phyloP scores from a whole-genome alignment of 306 rosid genomes.

The Hippophae gyantsensis region DNA sequence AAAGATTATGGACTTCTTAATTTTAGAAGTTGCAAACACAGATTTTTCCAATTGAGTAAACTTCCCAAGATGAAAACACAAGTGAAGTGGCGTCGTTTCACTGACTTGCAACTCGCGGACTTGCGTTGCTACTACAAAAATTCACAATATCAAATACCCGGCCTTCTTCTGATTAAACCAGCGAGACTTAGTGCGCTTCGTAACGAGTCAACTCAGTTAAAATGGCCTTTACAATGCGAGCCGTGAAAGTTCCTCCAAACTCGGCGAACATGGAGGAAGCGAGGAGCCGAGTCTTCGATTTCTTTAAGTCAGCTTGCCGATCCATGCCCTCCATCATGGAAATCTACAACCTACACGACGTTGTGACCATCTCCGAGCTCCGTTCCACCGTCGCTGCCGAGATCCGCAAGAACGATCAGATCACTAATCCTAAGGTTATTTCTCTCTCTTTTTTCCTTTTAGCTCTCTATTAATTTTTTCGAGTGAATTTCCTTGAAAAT shows the following conservation, averaged over 20 bases:
- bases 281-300: conserved; percentile 60
- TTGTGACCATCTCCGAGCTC: conserved; percentile 46
- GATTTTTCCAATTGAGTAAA: too few relatives aligned
- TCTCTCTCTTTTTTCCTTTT: neutral
- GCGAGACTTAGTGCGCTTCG: neutral
- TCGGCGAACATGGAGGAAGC: conserved; percentile 76
- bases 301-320: conserved; percentile 73
- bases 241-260: conserved; percentile 76
- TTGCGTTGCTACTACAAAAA: neutral
- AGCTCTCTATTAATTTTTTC: neutral
- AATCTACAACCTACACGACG: conserved; percentile 69
- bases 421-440: conserved; percentile 67
- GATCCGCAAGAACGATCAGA: conserved; percentile 64
- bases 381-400: conserved; percentile 72
- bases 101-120: too few relatives aligned
- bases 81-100: too few relatives aligned
- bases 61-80: too few relatives aligned
- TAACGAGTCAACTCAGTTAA: conserved; percentile 15
- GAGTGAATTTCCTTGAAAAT: neutral
- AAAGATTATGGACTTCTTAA: too few relatives aligned
- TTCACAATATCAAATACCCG: neutral
- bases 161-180: neutral
- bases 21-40: too few relatives aligned
- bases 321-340: conserved; percentile 73
- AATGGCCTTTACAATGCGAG: conserved; percentile 48